Evolutionary conservation across 2,329 filamentous ascomycete genomes (phyloP).

Genomic region (Diplocarpon rosae): DNA sequence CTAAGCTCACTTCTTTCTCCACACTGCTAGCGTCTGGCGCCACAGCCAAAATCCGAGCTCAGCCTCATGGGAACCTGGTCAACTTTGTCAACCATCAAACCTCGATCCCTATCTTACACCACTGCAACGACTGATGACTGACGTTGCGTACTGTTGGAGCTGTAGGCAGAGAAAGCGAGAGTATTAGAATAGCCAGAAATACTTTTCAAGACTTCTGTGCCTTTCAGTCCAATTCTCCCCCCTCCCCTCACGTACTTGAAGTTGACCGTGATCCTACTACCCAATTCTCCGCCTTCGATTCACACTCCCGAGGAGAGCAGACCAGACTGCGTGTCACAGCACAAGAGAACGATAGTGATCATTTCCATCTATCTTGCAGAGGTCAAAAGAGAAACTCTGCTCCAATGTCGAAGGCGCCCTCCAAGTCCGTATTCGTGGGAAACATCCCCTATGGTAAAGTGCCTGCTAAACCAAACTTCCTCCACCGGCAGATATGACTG

Average conservation of each 20-base stretch:
- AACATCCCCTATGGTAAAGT: conserved; percentile 69
- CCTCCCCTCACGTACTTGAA: conserved; percentile 11
- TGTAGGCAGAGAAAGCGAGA: conserved; percentile 9
- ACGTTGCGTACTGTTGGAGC: conserved; percentile 4
- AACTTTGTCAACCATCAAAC: neutral
- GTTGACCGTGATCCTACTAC: conserved; percentile 21
- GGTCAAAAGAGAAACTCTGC: neutral
- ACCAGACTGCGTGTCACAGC: conserved; percentile 4
- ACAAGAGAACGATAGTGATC: conserved; percentile 13
- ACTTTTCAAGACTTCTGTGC: conserved; percentile 28
- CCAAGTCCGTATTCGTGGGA: conserved; percentile 72
- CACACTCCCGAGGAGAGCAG: conserved; percentile 17
- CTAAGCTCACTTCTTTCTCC: conserved; percentile 8
- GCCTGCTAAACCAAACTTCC: neutral
- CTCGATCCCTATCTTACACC: neutral
- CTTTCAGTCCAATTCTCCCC: conserved; percentile 13
- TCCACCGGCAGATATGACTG: conserved; percentile 5
- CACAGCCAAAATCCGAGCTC: conserved; percentile 2
- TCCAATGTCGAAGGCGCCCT: conserved; percentile 64
- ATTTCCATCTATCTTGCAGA: conserved; percentile 10
- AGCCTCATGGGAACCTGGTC: neutral
- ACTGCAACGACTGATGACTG: conserved; percentile 1
- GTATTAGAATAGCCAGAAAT: conserved; percentile 29
- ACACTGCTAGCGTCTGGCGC: neutral
- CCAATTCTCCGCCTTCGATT: conserved; percentile 7